Percentiles rank a stretch among this genome's conserved stretches.
These are phyloP conservation scores for Saprolegnia diclina DNA, from an alignment of 352 stramenopile genomes.

Conservation along the genomic window DNA sequence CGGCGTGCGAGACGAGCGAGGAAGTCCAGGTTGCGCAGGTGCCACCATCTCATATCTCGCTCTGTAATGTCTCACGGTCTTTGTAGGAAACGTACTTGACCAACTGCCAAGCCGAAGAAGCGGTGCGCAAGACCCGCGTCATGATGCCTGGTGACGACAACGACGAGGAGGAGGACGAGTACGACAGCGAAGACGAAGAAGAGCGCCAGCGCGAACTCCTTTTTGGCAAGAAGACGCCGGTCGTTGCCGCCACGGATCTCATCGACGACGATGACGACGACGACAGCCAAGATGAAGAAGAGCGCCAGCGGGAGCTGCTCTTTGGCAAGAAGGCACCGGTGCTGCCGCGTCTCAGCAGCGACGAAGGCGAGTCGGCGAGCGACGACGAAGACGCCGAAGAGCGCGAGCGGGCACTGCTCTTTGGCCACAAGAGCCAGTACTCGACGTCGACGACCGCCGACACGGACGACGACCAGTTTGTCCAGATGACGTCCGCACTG, in stretches of 20 bases:
- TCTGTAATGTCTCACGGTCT: no score
- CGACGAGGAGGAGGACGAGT: constrained; percentile 46
- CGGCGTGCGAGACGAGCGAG: constrained; percentile 56
- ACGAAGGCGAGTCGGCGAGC: constrained; percentile 3
- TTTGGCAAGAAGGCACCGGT: constrained; percentile 1
- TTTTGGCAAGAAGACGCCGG: constrained; percentile 25
- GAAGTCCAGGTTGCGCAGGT: constrained; percentile 74
- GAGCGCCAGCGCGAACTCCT: constrained; percentile 33
- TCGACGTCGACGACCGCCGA: constrained; percentile 28
- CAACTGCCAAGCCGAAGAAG: constrained; percentile 54
- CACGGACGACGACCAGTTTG: constrained; percentile 48
- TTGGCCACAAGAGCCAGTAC: constrained; percentile 38
- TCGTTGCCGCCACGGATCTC: constrained; percentile 29
- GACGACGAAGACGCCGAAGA: constrained; percentile 11
- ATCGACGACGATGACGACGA: constrained; percentile 18
- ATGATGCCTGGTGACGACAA: constrained; percentile 56
- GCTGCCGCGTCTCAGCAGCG: constrained; percentile 18
- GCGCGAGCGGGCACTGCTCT: constrained; percentile 30
- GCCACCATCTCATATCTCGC: neutral
- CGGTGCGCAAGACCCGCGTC: constrained; percentile 46
- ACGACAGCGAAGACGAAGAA: constrained; percentile 36
- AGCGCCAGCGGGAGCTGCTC: constrained; percentile 22
- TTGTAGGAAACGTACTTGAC: constrained; percentile 56
- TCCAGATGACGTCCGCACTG: constrained; percentile 38
- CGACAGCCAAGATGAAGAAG: constrained; percentile 18